Percentiles rank a stretch among this genome's conserved stretches.
phyloP scores from a whole-genome alignment of 306 rosid genomes.

The Castanea sativa region DNA sequence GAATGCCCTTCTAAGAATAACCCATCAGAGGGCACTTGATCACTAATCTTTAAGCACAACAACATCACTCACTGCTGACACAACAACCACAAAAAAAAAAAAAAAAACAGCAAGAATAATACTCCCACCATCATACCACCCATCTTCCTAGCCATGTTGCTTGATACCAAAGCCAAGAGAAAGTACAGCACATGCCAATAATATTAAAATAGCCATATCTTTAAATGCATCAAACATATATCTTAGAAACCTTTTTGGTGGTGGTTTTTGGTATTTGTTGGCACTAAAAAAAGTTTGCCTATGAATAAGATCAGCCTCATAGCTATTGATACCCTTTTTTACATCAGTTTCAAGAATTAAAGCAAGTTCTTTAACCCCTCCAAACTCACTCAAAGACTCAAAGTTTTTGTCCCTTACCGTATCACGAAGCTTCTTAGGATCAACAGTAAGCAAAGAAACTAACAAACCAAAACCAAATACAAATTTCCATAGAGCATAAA shows the following conservation, averaged over 20 bases:
- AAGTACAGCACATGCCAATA: slow-evolving; percentile 14
- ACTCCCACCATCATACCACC: slow-evolving; percentile 35
- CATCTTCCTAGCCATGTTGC: slow-evolving; percentile 20
- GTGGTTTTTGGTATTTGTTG: slow-evolving; percentile 5
- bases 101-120: slow-evolving; percentile 11
- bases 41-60: slow-evolving; percentile 24
- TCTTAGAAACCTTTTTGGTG: slow-evolving; percentile 1
- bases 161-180: slow-evolving; percentile 24
- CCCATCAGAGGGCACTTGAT: slow-evolving; percentile 24
- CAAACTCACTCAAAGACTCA: slow-evolving; percentile 11
- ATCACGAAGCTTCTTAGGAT: not conserved
- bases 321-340: not conserved
- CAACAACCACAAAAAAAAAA: not conserved
- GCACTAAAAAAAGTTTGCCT: not conserved
- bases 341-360: not conserved
- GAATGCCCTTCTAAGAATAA: slow-evolving; percentile 21
- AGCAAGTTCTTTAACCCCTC: slow-evolving; percentile 5
- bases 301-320: not conserved
- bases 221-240: slow-evolving; percentile 21
- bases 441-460: not conserved
- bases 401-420: slow-evolving; percentile 13
- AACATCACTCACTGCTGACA: slow-evolving; percentile 24
- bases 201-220: slow-evolving; percentile 9
- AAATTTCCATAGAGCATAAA: no score
- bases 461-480: no score